Evolutionary conservation across 2,329 filamentous ascomycete genomes (phyloP).

Genomic region (Zelopaecilomyces penicillatus): DNA sequence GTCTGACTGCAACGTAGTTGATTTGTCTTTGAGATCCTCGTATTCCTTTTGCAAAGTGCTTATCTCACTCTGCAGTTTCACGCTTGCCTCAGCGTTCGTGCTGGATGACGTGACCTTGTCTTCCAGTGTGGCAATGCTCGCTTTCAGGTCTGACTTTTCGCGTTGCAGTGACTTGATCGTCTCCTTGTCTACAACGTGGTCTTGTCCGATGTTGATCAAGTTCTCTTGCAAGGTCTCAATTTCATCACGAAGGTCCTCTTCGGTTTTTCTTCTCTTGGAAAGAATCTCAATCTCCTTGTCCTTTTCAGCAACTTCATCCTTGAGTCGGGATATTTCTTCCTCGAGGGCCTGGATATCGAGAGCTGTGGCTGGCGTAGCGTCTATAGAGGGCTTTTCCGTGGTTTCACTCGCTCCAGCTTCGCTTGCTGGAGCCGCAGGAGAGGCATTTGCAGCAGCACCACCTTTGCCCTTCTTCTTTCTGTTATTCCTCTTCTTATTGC

Average conservation of each 20-base stretch:
- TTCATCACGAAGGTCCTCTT: constrained; percentile 75
- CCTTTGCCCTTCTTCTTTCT: constrained; percentile 85
- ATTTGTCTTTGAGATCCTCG: constrained; percentile 62
- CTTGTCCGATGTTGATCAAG: constrained; percentile 68
- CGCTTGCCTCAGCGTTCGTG: constrained; percentile 33
- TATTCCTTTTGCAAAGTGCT: constrained; percentile 44
- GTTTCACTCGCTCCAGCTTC: constrained; percentile 24
- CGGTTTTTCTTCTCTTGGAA: constrained; percentile 60
- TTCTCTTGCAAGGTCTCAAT: constrained; percentile 78
- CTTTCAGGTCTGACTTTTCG: constrained; percentile 59
- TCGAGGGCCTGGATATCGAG: constrained; percentile 32
- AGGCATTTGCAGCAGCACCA: constrained; percentile 25
- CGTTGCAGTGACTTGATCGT: constrained; percentile 60
- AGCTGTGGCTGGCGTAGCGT: constrained; percentile 13
- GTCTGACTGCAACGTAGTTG: constrained; percentile 67
- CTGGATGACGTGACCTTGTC: constrained; percentile 49
- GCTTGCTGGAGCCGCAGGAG: constrained; percentile 13
- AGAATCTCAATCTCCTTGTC: constrained; percentile 66
- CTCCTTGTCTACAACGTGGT: constrained; percentile 77
- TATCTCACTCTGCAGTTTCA: constrained; percentile 54
- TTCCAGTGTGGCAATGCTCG: constrained; percentile 58
- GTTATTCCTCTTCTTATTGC: constrained; percentile 61
- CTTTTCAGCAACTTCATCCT: constrained; percentile 51
- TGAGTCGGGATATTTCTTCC: constrained; percentile 41
- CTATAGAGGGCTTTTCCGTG: constrained; percentile 25